phyloP scores from a whole-genome alignment of 2,329 filamentous ascomycete species.

The Xylogone sp. region DNA sequence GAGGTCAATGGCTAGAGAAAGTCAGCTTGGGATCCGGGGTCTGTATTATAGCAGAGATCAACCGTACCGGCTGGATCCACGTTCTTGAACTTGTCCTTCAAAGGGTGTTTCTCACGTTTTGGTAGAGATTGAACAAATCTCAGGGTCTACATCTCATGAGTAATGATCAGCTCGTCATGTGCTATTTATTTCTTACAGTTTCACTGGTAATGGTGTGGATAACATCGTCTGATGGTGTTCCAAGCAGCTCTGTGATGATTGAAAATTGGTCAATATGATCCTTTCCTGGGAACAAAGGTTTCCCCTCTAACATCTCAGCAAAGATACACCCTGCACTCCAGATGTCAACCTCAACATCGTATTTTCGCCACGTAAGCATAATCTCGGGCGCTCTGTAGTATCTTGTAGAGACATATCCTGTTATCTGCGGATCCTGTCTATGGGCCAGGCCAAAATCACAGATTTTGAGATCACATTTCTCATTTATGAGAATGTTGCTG shows the following conservation, averaged over 20 bases:
- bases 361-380: constrained; percentile 99
- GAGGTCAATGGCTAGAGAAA: constrained; percentile 72
- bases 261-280: constrained; percentile 99
- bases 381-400: constrained; percentile 99
- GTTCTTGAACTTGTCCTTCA: constrained; percentile 90
- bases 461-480: constrained; percentile 99
- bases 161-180: constrained; percentile 1
- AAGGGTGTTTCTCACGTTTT: constrained; percentile 84
- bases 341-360: constrained; percentile 97
- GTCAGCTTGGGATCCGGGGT: constrained; percentile 22
- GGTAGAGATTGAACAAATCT: constrained; percentile 97
- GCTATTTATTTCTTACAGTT: constrained; percentile 61
- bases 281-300: constrained; percentile 96
- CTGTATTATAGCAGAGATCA: constrained; percentile 8
- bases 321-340: constrained; percentile 99
- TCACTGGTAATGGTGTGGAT: constrained; percentile 98
- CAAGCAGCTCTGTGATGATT: constrained; percentile 96
- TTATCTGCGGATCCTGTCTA: constrained; percentile 99
- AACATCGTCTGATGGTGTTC: constrained; percentile 95
- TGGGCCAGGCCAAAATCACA: constrained; percentile 97
- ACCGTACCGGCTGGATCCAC: constrained; percentile 76
- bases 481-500: constrained; percentile 98
- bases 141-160: constrained; percentile 62
- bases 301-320: constrained; percentile 98
- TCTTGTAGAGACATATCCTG: constrained; percentile 95